A percentile compares a stretch with the other conserved stretches of the same genome.
Evolutionary conservation across 257 asterid species (phyloP).

Genomic region (Eustoma russellianum): DNA sequence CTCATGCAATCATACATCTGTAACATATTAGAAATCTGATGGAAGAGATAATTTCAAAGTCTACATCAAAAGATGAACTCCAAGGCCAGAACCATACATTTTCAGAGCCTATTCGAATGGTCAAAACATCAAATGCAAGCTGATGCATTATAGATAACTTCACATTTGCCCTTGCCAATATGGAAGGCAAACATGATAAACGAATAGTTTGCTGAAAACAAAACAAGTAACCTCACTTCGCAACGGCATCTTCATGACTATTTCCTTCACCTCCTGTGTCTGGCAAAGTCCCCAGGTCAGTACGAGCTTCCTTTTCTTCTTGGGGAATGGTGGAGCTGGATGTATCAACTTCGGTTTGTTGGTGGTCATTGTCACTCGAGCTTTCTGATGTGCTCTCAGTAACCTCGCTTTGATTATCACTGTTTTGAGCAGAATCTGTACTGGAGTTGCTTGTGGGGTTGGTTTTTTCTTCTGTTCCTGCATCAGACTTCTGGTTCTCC

Average conservation of each 20-base stretch:
- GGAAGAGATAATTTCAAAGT: too few relatives aligned
- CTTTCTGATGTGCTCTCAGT: conserved; percentile 15
- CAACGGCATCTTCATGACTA: conserved; percentile 40
- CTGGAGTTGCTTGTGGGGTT: conserved; percentile 43
- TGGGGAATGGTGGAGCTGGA: conserved; percentile 35
- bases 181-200: conserved; percentile 15
- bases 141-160: conserved; percentile 14
- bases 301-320: conserved; percentile 62
- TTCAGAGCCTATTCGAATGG: conserved; percentile 3
- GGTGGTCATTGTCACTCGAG: conserved; percentile 21
- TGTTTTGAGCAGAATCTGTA: conserved; percentile 29
- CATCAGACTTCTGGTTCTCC: conserved; percentile 10
- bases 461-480: conserved; percentile 23
- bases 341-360: conserved; percentile 25
- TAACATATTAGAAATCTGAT: too few relatives aligned
- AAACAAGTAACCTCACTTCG: conserved; percentile 27
- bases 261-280: conserved; percentile 36
- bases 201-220: not conserved
- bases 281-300: conserved; percentile 58
- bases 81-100: too few relatives aligned
- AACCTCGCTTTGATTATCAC: conserved; percentile 17
- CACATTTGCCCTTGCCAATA: conserved; percentile 10
- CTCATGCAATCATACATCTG: too few relatives aligned
- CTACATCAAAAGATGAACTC: too few relatives aligned
- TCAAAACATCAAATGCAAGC: not conserved